phyloP scores from a whole-genome alignment of 495 filamentous ascomycete genomes.

The Podospora conica region DNA sequence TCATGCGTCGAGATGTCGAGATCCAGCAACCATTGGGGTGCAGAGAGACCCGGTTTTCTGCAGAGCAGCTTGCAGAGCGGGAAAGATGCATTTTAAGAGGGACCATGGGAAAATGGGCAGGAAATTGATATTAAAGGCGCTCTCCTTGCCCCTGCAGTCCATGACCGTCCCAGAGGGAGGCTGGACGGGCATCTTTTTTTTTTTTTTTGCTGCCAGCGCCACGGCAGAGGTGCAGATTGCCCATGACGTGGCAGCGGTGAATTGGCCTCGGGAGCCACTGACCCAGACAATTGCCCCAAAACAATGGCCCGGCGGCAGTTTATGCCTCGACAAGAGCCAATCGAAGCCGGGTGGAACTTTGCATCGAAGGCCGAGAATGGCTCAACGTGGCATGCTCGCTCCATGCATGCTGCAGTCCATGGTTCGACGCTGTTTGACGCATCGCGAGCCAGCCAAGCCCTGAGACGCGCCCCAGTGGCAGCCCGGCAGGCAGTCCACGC shows the following conservation, averaged over 20 bases:
- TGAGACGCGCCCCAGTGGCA: background rate
- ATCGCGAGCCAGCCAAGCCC: background rate
- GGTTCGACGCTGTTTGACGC: background rate
- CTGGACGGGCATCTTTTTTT: background rate
- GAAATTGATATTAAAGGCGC: background rate
- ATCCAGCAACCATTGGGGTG: background rate
- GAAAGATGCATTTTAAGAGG: background rate
- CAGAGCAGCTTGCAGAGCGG: background rate
- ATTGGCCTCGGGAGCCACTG: constrained; percentile 1
- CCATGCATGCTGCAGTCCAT: background rate
- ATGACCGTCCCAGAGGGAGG: background rate
- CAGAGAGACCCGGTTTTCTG: background rate
- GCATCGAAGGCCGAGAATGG: background rate
- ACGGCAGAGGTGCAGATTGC: background rate
- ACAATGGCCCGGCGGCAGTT: background rate
- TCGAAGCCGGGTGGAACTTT: background rate
- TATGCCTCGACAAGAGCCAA: background rate
- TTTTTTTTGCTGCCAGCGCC: background rate
- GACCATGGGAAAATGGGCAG: background rate
- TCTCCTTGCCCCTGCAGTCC: background rate
- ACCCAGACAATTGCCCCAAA: background rate
- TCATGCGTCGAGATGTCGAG: background rate
- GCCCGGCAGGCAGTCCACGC: background rate
- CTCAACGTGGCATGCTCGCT: background rate
- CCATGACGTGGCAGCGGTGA: constrained; percentile 6